These are phyloP conservation scores for Ustilago loliicola DNA, from an alignment of 1,284 basidiomycete genomes.

Conservation along the genomic window DNA sequence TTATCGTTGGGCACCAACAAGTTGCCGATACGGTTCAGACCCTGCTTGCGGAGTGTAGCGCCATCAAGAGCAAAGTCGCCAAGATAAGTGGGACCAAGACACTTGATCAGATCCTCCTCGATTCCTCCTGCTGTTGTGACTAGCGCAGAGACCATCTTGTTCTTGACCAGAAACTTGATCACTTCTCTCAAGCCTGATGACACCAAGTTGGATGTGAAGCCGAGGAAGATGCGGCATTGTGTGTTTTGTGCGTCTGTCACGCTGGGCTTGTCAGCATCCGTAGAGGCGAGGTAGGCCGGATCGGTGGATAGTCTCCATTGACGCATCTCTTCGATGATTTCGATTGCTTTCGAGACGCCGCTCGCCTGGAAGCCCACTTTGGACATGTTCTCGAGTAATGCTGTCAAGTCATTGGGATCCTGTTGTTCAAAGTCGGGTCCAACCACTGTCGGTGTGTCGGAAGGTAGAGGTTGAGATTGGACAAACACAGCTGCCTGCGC, in stretches of 20 bases:
- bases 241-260: constrained; percentile 76
- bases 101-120: constrained; percentile 99
- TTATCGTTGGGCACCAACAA: constrained; percentile 97
- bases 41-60: constrained; percentile 84
- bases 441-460: constrained; percentile 73
- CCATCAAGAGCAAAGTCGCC: constrained; percentile 90
- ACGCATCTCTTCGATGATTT: constrained; percentile 87
- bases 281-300: constrained; percentile 37
- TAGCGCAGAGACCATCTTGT: constrained; percentile 88
- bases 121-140: constrained; percentile 98
- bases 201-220: constrained; percentile 98
- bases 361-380: constrained; percentile 96
- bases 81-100: constrained; percentile 93
- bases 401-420: constrained; percentile 76
- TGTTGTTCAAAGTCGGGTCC: constrained; percentile 88
- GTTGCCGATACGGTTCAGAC: constrained; percentile 98
- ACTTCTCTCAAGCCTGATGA: constrained; percentile 96
- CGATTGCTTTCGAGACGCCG: constrained; percentile 87
- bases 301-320: constrained; percentile 59
- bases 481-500: constrained; percentile 61
- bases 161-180: constrained; percentile 91
- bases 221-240: constrained; percentile 90
- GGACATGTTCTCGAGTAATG: constrained; percentile 83
- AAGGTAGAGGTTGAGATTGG: constrained; percentile 53
- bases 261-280: constrained; percentile 50